Evolutionary conservation across 495 filamentous ascomycete genomes (phyloP).

Genomic region (Astrocystis sublimbata): DNA sequence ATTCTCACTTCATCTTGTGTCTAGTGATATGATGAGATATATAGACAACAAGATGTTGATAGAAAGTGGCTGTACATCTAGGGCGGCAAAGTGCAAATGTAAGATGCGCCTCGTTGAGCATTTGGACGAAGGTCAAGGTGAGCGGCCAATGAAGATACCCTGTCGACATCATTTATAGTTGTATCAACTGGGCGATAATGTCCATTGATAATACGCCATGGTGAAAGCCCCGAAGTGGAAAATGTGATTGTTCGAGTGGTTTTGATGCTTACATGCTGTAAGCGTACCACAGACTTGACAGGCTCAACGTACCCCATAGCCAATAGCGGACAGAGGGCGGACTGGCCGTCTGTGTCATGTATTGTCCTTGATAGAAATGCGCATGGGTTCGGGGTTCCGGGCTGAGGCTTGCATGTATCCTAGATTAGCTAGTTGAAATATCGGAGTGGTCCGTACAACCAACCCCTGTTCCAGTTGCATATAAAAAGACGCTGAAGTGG

Average conservation of each 20-base stretch:
- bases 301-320: neutral
- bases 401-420: constrained; percentile 11
- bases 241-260: neutral
- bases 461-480: constrained; percentile 1
- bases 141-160: neutral
- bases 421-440: neutral
- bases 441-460: neutral
- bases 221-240: neutral
- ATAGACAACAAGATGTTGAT: neutral
- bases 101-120: neutral
- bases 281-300: neutral
- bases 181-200: neutral
- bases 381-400: neutral
- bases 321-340: neutral
- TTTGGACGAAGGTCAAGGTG: neutral
- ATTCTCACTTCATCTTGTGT: neutral
- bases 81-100: neutral
- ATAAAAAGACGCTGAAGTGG: neutral
- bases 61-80: neutral
- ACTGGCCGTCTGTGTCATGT: neutral
- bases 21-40: neutral
- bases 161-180: neutral
- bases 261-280: constrained; percentile 2
- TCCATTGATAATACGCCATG: neutral
- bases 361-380: neutral